phyloP scores from a whole-genome alignment of 805 yeast genomes.

The Candida patagonica region DNA sequence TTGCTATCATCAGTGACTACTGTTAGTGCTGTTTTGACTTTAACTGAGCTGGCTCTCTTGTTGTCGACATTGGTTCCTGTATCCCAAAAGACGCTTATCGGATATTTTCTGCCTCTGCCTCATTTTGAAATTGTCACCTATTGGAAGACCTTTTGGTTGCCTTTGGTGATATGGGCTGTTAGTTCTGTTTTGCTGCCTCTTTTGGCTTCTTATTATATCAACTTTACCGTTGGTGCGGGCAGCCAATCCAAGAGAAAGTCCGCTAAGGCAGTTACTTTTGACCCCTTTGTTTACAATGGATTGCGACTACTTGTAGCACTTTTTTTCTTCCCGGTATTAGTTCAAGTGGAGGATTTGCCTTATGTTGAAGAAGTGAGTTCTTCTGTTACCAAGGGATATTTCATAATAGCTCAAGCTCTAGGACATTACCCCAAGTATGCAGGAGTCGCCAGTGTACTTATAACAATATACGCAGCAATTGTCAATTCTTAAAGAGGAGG shows the following conservation, averaged over 20 bases:
- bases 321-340: slow-evolving; percentile 11
- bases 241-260: slow-evolving; percentile 7
- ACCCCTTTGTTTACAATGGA: slow-evolving; percentile 47
- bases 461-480: slow-evolving; percentile 31
- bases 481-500: no score
- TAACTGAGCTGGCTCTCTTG: slow-evolving; percentile 12
- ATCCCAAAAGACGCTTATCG: slow-evolving; percentile 3
- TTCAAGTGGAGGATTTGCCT: slow-evolving; percentile 16
- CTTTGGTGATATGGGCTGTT: slow-evolving; percentile 20
- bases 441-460: slow-evolving; percentile 23
- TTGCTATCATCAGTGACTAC: slow-evolving; percentile 24
- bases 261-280: slow-evolving; percentile 28
- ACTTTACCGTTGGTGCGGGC: slow-evolving; percentile 23
- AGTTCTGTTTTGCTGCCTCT: slow-evolving; percentile 23
- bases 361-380: slow-evolving; percentile 8
- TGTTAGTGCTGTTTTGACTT: slow-evolving; percentile 14
- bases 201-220: slow-evolving; percentile 23
- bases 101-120: slow-evolving; percentile 2
- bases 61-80: slow-evolving; percentile 9
- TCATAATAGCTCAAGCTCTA: slow-evolving; percentile 19
- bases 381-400: slow-evolving; percentile 8
- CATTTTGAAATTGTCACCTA: slow-evolving; percentile 7
- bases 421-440: slow-evolving; percentile 29
- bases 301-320: slow-evolving; percentile 37
- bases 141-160: slow-evolving; percentile 19